Evolutionary conservation across 2,329 filamentous ascomycete genomes (phyloP), one percentile per base, ranked within the genome.

Genomic region (Alternaria burnsii): DNA sequence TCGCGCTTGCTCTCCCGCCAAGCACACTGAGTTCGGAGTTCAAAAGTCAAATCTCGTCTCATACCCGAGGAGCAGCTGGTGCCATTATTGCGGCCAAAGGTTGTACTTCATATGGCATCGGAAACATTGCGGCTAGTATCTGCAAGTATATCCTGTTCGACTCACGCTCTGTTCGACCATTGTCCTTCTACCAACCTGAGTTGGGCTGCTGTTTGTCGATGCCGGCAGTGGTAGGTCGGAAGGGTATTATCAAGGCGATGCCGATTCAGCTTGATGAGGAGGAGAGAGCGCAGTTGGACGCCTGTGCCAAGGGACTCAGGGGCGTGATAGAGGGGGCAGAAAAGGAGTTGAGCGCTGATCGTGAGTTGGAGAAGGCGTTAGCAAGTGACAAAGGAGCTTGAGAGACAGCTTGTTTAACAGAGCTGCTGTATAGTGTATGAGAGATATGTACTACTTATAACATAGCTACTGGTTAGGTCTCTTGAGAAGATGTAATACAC

Each of bases 61-160:
- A 84, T 43, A 84, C 83, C 54, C 82, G 79, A 42, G 74, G 80
- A n/a, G 83, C 81, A 38, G 81, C 83, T 0, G 78, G 81, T 9
- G 77, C 74, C 12, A 85, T 86, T 62, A 81, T 85, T 46, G 74
- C 78, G 20, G 78, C 80, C 11, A 86, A 86, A 70, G 84, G 84
- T 1, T 80, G 82, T 28, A 86, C 81, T 0, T 78, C 82, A 0
- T 85, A 81, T 63, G 84, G 84, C 11, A 83, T 85, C 46, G 83
- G 80, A 9, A 81, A 82, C 28, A 77, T 84, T 4, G 78, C 83
- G 3, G 77, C 80, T 2, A 80, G 76, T 42, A 82, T 86, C 55
- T 86, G 84, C 71, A 79, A 81, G 58, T 82, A 83, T 12, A 83
- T 86, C 14, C 68, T 85, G 12, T 80, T 79, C 46, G 84, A 86